Evolutionary conservation across 768 basidiomycete genomes (phyloP), one percentile per base, ranked within the genome.

Genomic region (Trametes gibbosa): DNA sequence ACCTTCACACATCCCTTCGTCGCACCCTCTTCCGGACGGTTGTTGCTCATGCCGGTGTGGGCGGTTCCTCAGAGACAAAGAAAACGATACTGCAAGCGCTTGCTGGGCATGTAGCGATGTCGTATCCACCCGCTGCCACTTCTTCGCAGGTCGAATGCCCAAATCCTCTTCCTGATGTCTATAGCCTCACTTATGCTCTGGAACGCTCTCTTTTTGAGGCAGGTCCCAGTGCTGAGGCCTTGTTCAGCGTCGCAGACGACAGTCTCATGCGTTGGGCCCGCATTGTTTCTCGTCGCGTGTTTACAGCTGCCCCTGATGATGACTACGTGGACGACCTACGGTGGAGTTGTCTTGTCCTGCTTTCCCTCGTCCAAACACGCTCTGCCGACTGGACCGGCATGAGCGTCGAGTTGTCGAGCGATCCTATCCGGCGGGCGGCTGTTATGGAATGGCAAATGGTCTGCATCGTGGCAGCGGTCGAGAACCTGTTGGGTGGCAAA

Each of bases 391-490:
- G 51, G 24, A 23, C 14, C 17, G 56, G 56, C 16, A 37, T 24
- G 27, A 50, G 40, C 45, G 49, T 41, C 5, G 42, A 37, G 10
- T 7, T n/a, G 8, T 34, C 24, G 4, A 24, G 23, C 13, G 51
- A 58, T 8, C 59, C 56, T 1, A 35, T 49, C 5, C 35, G 35
- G 7, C 56, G 56, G 5, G 61, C 49, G 25, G 62, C 62, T 13
- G 46, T 57, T 24, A 58, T 59, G 27, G 63, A 66, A 19, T 66
- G 65, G 65, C 65, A 57, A n/a, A 55, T 56, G 6, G 51, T 63
- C 1, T 66, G 65, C 24, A 51, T 55, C 8, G 43, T 66, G 7
- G 56, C 58, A 13, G 41, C 60, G 1, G n/a, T 61, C 17, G 58
- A 56, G 24, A 58, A 61, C 16, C 23, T 60, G 10, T n/a, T 62